Evolutionary conservation across 2,329 filamentous ascomycete species (phyloP).

Genomic region (Apiospora sp.): DNA sequence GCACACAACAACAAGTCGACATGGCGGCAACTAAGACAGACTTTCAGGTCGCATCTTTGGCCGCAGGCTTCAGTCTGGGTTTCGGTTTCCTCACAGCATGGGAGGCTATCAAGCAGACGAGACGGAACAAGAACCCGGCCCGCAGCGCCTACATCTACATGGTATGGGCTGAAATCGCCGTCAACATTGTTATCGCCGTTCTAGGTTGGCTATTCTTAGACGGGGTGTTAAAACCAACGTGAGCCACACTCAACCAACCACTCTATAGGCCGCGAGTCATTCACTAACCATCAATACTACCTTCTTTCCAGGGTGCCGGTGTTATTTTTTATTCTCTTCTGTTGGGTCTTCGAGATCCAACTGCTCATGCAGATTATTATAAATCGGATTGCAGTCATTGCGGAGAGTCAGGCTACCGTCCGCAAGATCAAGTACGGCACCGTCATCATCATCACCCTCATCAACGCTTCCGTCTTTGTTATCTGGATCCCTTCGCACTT

Average conservation of each 20-base stretch:
- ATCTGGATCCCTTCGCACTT: constrained; percentile 61
- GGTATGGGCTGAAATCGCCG: constrained; percentile 53
- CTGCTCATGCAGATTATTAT: constrained; percentile 63
- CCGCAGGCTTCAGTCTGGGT: constrained; percentile 29
- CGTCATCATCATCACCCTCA: constrained; percentile 52
- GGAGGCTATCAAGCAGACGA: constrained; percentile 30
- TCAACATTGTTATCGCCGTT: constrained; percentile 48
- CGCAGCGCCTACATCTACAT: constrained; percentile 28
- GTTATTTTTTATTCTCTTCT: constrained; percentile 45
- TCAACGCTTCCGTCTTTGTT: constrained; percentile 61
- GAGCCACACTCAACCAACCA: constrained; percentile 27
- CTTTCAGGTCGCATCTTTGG: constrained; percentile 27
- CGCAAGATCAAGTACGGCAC: constrained; percentile 55
- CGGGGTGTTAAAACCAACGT: constrained; percentile 44
- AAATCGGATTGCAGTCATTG: constrained; percentile 59
- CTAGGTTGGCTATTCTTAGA: constrained; percentile 50
- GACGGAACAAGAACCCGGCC: constrained; percentile 25
- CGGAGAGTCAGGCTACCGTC: constrained; percentile 49
- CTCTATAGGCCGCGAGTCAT: constrained; percentile 18
- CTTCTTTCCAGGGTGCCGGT: constrained; percentile 40
- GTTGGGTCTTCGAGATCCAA: constrained; percentile 58
- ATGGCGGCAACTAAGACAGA: constrained; percentile 22
- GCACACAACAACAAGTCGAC: background rate
- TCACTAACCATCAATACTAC: constrained; percentile 37
- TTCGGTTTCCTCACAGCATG: constrained; percentile 30